Base-by-base conservation (phyloP, 2,329 filamentous ascomycete species). In the Scytalidium lignicola region DNA sequence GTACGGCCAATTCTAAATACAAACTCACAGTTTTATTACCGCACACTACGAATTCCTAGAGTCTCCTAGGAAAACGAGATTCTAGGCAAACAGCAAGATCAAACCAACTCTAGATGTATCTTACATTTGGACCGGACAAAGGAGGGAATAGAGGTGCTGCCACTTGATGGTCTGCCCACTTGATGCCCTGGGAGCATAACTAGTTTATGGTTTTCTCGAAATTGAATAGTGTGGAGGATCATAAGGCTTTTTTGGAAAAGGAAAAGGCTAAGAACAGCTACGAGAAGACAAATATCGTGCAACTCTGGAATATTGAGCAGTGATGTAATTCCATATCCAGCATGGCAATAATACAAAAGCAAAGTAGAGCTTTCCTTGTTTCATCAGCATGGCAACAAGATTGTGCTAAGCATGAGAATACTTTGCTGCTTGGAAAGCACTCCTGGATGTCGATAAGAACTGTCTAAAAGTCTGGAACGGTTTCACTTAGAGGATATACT, bases 51-150 rank as follows among this genome's bases (percentile, higher is more conserved):
- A 45, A 15, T 54, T 58, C 23, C 46, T 54, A 4, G 18, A 22
- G n/a, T 50, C 46, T 4, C 41, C 43, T n/a, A n/a, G 49, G 12
- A 51, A 46, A 45, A 40, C 3, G 50, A 51, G 39, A 54, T 58
- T 18, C 21, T 58, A 19, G 48, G 43, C 18, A 23, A 41, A 6
- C 53, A 56, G 22, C 47, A 53, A 5, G 43, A 52, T 22, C 28
- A 54, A 3, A 46, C 53, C 22, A 47, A 53, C 6, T 58, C 56
- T 13, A 21, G 40, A 17, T 58, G 51, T 50, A 47, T 52, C 29
- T 20, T 51, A 1, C 55, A 58, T 37, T 40, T 53, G n/a, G 15
- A 43, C 22, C 19, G 19, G 41, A 28, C 47, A 2, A 32, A 55
- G 7, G 41, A 32, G 0, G 48, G 51, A 2, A 50, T 51, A 42